A percentile compares a stretch with the other conserved stretches of the same genome.
Evolutionary conservation across 108 stramenopile species (phyloP).

Genomic region (Nitzschia palea): DNA sequence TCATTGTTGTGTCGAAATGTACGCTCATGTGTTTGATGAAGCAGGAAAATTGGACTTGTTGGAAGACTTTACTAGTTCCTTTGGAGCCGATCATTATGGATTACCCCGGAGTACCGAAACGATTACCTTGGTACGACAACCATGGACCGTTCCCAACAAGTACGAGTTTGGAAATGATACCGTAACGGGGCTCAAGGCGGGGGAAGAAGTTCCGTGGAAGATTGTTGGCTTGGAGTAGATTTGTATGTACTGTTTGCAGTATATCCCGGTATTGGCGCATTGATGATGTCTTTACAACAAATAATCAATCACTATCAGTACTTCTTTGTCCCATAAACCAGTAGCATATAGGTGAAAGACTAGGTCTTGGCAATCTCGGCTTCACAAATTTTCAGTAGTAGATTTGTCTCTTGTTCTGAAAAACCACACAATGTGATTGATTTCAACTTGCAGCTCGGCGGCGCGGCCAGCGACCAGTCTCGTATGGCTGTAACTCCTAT

Average conservation of each 20-base stretch:
- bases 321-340: no score
- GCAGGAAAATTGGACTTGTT: conserved; percentile 87
- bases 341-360: no score
- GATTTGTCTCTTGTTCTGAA: conserved; percentile 2
- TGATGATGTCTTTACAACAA: no score
- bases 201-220: conserved; percentile 83
- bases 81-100: conserved; percentile 95
- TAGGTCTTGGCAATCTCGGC: background rate
- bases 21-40: conserved; percentile 93
- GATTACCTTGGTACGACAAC: conserved; percentile 75
- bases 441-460: conserved; percentile 10
- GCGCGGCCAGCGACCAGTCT: conserved; percentile 33
- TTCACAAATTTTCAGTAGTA: conserved; percentile 2
- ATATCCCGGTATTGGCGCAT: no score
- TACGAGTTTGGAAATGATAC: conserved; percentile 83
- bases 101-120: conserved; percentile 64
- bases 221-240: conserved; percentile 37
- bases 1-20: conserved; percentile 93
- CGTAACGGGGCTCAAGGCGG: conserved; percentile 85
- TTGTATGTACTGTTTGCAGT: background rate
- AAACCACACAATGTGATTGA: conserved; percentile 22
- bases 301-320: no score
- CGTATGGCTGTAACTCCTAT: conserved; percentile 61
- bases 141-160: conserved; percentile 80
- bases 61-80: conserved; percentile 84